These are phyloP conservation scores for Linnemannia schmuckeri DNA, from an alignment of 192 early-diverging fungal species.

Conservation along the genomic window DNA sequence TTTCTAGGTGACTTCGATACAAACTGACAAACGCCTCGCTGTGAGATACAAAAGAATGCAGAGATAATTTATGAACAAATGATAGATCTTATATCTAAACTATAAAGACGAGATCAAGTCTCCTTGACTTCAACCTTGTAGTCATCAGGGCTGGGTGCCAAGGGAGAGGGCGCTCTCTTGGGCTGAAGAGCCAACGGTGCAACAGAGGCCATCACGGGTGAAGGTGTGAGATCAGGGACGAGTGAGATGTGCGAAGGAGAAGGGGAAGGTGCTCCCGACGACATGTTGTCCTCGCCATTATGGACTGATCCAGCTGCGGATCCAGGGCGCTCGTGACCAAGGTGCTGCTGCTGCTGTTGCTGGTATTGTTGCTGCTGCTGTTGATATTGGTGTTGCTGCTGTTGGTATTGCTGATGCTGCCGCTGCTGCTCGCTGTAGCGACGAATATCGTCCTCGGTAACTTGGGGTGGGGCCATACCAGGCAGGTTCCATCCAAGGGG, in stretches of 20 bases:
- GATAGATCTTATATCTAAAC: neutral
- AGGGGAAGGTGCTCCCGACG: constrained; percentile 39
- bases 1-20: too few relatives aligned
- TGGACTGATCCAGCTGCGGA: constrained; percentile 32
- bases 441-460: constrained; percentile 24
- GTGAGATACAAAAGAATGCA: neutral
- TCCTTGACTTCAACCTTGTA: constrained; percentile 56
- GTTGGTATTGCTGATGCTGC: constrained; percentile 4
- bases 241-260: constrained; percentile 46
- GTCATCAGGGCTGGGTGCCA: constrained; percentile 32
- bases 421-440: constrained; percentile 18
- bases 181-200: constrained; percentile 14
- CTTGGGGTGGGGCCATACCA: constrained; percentile 44
- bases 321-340: constrained; percentile 15
- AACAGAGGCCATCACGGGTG: constrained; percentile 29
- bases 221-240: constrained; percentile 22
- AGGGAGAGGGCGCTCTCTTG: neutral
- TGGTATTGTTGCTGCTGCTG: constrained; percentile 32
- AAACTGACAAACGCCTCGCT: too few relatives aligned
- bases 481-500: constrained; percentile 53
- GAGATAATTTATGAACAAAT: neutral
- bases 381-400: constrained; percentile 30
- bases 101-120: neutral
- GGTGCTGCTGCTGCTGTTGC: constrained; percentile 13
- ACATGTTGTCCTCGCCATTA: constrained; percentile 9